Percentiles rank a stretch among this genome's conserved stretches.
These are phyloP conservation scores for Chytriomyces sp. DNA, from an alignment of 192 early-diverging fungal genomes.

Conservation along the genomic window DNA sequence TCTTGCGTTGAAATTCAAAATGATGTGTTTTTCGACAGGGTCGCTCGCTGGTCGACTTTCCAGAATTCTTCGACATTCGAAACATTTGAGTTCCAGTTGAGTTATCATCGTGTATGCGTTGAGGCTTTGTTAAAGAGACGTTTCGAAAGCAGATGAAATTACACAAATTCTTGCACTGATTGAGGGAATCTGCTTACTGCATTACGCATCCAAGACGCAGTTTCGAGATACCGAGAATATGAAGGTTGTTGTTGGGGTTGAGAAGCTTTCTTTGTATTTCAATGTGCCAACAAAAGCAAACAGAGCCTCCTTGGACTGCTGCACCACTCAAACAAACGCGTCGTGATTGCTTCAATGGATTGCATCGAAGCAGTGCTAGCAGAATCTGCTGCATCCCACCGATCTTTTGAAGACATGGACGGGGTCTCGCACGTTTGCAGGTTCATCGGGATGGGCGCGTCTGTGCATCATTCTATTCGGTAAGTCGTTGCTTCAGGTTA, in stretches of 20 bases:
- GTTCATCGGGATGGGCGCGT: neutral
- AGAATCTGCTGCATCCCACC: neutral
- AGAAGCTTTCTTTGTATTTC: neutral
- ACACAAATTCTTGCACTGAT: neutral
- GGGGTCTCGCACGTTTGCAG: neutral
- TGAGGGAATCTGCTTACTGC: constrained; percentile 1
- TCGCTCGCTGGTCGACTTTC: no score
- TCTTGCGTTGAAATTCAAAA: neutral
- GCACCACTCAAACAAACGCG: neutral
- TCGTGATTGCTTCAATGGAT: neutral
- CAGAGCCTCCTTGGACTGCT: constrained; percentile 3
- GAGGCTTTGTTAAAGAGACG: neutral
- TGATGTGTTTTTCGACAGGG: neutral
- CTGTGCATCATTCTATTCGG: neutral
- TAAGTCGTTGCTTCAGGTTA: neutral
- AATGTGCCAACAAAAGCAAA: neutral
- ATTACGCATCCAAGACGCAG: neutral
- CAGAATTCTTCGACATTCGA: no score
- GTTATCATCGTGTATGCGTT: neutral
- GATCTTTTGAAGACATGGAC: neutral
- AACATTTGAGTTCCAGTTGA: no score
- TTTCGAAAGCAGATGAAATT: neutral
- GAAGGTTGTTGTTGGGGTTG: neutral
- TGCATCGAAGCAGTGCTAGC: neutral
- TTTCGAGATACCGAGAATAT: neutral